phyloP scores from a whole-genome alignment of 2,329 filamentous ascomycete species.

The Tolypocladium ophioglossoides region DNA sequence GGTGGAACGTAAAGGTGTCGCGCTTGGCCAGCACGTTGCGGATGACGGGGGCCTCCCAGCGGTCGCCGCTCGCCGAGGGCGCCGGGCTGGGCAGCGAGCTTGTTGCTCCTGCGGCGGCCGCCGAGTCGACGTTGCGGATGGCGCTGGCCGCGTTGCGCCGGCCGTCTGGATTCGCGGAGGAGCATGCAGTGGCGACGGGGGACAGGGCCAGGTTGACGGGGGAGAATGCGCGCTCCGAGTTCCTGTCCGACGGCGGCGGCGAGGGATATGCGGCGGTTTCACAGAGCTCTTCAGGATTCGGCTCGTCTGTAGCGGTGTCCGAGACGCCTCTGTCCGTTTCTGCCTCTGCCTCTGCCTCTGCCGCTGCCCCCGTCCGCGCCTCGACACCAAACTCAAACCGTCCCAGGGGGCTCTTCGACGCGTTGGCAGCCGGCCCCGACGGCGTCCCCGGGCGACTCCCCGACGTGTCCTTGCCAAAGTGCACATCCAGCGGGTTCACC shows the following conservation, averaged over 20 bases:
- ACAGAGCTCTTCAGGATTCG: neutral
- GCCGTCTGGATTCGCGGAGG: conserved; percentile 5
- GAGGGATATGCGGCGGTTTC: conserved; percentile 21
- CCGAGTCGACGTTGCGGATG: conserved; percentile 15
- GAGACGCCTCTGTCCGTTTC: neutral
- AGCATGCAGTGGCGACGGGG: conserved; percentile 4
- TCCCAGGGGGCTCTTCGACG: conserved; percentile 27
- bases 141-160: conserved; percentile 13
- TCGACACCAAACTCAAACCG: conserved; percentile 26
- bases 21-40: conserved; percentile 38
- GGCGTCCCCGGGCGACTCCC: conserved; percentile 3
- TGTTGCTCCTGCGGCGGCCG: neutral
- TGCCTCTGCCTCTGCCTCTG: neutral
- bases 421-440: neutral
- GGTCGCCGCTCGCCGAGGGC: conserved; percentile 30
- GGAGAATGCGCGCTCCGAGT: conserved; percentile 11
- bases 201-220: conserved; percentile 3
- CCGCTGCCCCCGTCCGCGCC: neutral
- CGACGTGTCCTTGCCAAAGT: conserved; percentile 23
- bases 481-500: conserved; percentile 37
- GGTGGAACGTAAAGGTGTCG: conserved; percentile 37
- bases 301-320: neutral
- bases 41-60: conserved; percentile 31
- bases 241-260: conserved; percentile 24
- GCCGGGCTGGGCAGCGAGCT: conserved; percentile 30